Evolutionary conservation across 2,329 filamentous ascomycete species (phyloP).

Genomic region (Botrytis paeoniae): DNA sequence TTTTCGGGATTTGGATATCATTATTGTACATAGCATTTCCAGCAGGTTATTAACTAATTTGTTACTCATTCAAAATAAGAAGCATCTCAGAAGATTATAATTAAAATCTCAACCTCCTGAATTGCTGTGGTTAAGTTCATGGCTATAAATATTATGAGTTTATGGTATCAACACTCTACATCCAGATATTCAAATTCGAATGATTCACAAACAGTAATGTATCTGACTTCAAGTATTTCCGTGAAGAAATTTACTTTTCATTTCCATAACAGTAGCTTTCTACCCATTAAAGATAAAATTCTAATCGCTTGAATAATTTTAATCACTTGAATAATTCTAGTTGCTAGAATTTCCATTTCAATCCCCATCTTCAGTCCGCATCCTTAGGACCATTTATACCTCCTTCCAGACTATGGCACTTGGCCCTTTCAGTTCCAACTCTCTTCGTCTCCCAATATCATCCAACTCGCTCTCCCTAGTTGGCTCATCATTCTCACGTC

Average conservation of each 20-base stretch:
- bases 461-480: background rate
- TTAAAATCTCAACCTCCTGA: too few relatives aligned
- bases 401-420: background rate
- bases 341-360: background rate
- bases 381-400: background rate
- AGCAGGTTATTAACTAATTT: background rate
- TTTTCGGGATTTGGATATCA: background rate
- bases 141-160: too few relatives aligned
- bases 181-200: background rate
- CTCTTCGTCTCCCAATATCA: background rate
- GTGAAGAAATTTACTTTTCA: background rate
- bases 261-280: too few relatives aligned
- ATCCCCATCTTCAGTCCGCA: background rate
- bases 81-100: accelerated
- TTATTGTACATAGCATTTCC: background rate
- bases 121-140: too few relatives aligned
- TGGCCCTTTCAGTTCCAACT: accelerated
- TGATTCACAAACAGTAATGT: background rate
- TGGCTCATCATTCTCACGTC: background rate
- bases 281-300: too few relatives aligned
- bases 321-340: too few relatives aligned
- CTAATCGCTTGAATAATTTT: too few relatives aligned
- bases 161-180: background rate
- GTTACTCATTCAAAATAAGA: accelerated
- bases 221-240: background rate